Evolutionary conservation across 371 early-diverging fungal genomes (phyloP), one percentile per base, ranked within the genome.

Genomic region (Actinomucor elegans): DNA sequence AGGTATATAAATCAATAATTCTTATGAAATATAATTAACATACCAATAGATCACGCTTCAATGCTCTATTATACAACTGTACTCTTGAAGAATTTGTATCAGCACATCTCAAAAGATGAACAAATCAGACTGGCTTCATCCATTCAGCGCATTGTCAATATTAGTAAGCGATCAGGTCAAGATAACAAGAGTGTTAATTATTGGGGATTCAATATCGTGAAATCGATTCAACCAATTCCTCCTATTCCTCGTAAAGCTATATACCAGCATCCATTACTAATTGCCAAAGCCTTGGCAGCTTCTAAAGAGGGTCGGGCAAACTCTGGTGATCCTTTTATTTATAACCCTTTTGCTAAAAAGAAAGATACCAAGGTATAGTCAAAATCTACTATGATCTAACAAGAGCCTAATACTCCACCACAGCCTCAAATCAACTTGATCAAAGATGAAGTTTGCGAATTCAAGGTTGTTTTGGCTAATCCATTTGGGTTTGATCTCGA

Each of bases 401-500:
- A 36, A 26, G 14, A 17, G 17, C 5, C 35, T 17, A 26, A 35
- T 3, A 28, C 5, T 26, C 5, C 28, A 5, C 5, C 15, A 12
- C 26, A 57, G 47, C 55, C 55, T 44, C 55, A 55, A 48, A 55
- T 55, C 2, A 55, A 55, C 20, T 62, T 90, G 15, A 84, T 90
- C 11, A 83, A 85, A 17, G 77, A 81, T 47, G 93, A 93, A 60
- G 55, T 75, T 0, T 83, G 84, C 5, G 83, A 85, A 40, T 87
- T 91, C 61, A 85, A 88, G 41, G 82, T 90, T 2, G 74, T 75
- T 0, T 65, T 93, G 11, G 73, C 86, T 3, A 93, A 93, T 61
- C 91, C 90, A 4, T 92, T 89, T 71, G 83, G 85, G 5, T 89
- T 93, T 60, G 91, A 90, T 47, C 56, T 93, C 36, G 92, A 91